Evolutionary conservation across 2,329 filamentous ascomycete species (phyloP), one percentile per base, ranked within the genome.

Genomic region (Paraphaeosphaeria sporulosa): DNA sequence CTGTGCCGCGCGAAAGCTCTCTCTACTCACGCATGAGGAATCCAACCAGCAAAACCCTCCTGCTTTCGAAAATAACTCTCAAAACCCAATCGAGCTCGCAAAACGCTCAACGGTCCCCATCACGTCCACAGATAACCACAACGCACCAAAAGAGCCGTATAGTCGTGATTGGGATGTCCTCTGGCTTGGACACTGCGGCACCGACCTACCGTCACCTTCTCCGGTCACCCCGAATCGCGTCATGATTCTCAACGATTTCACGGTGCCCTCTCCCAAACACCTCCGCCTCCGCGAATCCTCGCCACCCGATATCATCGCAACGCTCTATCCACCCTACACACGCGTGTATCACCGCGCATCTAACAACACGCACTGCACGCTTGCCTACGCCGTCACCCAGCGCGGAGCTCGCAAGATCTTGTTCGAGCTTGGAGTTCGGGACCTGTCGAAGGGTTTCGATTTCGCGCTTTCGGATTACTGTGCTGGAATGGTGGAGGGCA

Each of bases 181-280:
- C 12, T 78, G 75, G 76, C 70, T 78, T 1, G 78, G 78, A 3
- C 78, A 81, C 62, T 81, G 79, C 58, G 74, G 72, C 2, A 61
- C 62, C 17, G 57, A 57, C 13, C 71, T 76, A 6, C 66, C 69
- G 27, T 60, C 55, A 15, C 60, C 62, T 10, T 66, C 64, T 0
- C 42, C 59, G 38, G 4, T 54, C 8, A 44, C 42, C 25, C 64
- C 69, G 65, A 57, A 68, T 43, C 67, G 71, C 55, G 59, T 67
- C 49, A 57, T 61, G 19, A 57, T 69, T 6, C n/a, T 32, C 0
- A 47, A 70, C 27, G 70, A 73, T 40, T 19, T 36, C 9, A 73
- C 70, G 1, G 64, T 73, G 0, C 66, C 71, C 1, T 30, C 56
- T 5, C 62, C 63, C 0, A 48, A 68, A 42, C 61, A 72, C 51